Percentiles rank a stretch among this genome's conserved stretches.
These are phyloP conservation scores for Dictyophora rubrovolvata DNA, from an alignment of 768 basidiomycete genomes.

Conservation along the genomic window DNA sequence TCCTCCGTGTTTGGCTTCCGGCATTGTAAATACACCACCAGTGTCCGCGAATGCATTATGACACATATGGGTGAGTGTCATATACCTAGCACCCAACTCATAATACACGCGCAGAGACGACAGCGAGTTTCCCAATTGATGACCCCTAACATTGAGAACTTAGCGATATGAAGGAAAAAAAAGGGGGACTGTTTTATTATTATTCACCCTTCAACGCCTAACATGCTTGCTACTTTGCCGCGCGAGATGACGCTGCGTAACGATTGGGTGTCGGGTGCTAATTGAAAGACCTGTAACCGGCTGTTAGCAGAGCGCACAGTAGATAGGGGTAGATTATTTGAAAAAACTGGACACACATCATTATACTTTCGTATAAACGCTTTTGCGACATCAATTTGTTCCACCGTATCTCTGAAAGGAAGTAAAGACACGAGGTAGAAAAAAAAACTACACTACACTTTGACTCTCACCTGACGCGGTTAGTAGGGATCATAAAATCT, in stretches of 20 bases:
- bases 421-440: neutral
- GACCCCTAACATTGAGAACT: conserved; percentile 40
- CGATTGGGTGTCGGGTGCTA: conserved; percentile 42
- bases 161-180: neutral
- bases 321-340: neutral
- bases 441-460: neutral
- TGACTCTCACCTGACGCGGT: conserved; percentile 40
- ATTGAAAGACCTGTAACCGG: conserved; percentile 52
- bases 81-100: conserved; percentile 82
- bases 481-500: conserved; percentile 46
- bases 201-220: conserved; percentile 86
- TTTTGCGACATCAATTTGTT: conserved; percentile 85
- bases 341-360: conserved; percentile 36
- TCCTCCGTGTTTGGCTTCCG: conserved; percentile 53
- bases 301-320: neutral
- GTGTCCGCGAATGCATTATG: conserved; percentile 88
- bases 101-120: conserved; percentile 72
- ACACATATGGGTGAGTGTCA: conserved; percentile 80
- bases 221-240: conserved; percentile 77
- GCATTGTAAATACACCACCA: conserved; percentile 47
- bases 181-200: neutral
- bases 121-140: conserved; percentile 90
- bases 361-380: conserved; percentile 72
- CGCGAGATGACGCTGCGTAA: conserved; percentile 47
- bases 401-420: conserved; percentile 64